Base-by-base conservation (phyloP, 768 basidiomycete genomes). In the Suillus luteus region DNA sequence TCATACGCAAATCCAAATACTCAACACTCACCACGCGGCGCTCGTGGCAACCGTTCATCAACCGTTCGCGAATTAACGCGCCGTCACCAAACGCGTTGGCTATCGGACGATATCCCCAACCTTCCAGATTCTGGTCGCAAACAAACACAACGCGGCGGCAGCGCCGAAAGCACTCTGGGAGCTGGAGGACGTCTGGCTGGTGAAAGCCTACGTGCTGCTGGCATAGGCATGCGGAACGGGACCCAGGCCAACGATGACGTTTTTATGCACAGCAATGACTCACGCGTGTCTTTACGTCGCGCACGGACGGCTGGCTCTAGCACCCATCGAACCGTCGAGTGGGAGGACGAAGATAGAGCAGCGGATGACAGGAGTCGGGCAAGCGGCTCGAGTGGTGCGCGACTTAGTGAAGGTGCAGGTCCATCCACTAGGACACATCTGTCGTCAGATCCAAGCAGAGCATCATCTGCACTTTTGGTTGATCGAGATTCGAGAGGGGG, bases 151-250 rank as follows among this genome's bases (percentile, higher is more conserved):
- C 79, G 91, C 41, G 83, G 83, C 0, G 91, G 91, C 5, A 91
- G 89, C 71, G 88, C 86, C 3, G 92, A 92, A 76, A 90, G 84
- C 70, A 79, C 86, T 9, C 71, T 89, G 33, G 77, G 76, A 33
- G 81, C 72, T 43, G 78, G 76, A 17, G 81, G 85, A 12, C 75
- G 89, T 63, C 73, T 93, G 15, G 73, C 90, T 10, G 85, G 88
- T 4, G 89, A 92, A 72, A 86, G 86, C 17, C 70, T 93, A 63
- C 81, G 87, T 55, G 89, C 90, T 0, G 90, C 91, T 0, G 92
- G 91, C 11, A 77, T 92, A 62, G 82, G 80, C 37, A 81, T 71
- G 75, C 73, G 74, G 31, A 67, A 68, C 74, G 65, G 67, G 64
- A 61, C 74, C 71, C 67, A 71, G 64, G 62, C 71, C 69, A 62